Evolutionary conservation across 306 rosid species (phyloP).

Genomic region (Abrus precatorius): DNA sequence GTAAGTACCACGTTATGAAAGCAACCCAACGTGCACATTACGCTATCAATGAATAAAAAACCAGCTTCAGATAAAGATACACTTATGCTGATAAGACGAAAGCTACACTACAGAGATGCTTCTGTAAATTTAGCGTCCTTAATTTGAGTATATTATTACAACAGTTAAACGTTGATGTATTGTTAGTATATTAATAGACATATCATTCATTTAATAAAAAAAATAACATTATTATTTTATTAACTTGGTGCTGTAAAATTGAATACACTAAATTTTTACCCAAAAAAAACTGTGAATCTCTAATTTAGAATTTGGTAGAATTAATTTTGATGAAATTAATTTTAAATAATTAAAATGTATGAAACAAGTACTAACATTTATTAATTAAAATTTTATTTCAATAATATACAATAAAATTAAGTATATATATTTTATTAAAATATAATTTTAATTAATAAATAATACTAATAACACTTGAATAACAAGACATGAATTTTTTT

Average conservation of each 20-base stretch:
- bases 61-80: slow-evolving; percentile 20
- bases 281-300: no score
- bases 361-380: no score
- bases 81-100: slow-evolving; percentile 4
- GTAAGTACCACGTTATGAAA: slow-evolving; percentile 4
- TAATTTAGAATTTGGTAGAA: no score
- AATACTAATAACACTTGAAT: no score
- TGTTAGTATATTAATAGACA: not conserved
- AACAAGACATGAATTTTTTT: no score
- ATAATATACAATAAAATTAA: no score
- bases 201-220: not conserved
- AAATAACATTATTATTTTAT: not conserved
- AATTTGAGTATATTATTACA: not conserved
- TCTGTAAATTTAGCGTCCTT: not conserved
- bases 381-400: no score
- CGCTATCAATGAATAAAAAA: slow-evolving; percentile 17
- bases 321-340: no score
- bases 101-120: slow-evolving; percentile 3
- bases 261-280: not conserved
- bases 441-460: no score
- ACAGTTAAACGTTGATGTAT: not conserved
- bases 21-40: slow-evolving; percentile 37
- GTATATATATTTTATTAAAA: no score
- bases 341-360: no score
- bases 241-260: not conserved